A percentile compares a stretch with the other conserved stretches of the same genome.
These are phyloP conservation scores for Amauroascus niger DNA, from an alignment of 2,329 filamentous ascomycete species.

Conservation along the genomic window DNA sequence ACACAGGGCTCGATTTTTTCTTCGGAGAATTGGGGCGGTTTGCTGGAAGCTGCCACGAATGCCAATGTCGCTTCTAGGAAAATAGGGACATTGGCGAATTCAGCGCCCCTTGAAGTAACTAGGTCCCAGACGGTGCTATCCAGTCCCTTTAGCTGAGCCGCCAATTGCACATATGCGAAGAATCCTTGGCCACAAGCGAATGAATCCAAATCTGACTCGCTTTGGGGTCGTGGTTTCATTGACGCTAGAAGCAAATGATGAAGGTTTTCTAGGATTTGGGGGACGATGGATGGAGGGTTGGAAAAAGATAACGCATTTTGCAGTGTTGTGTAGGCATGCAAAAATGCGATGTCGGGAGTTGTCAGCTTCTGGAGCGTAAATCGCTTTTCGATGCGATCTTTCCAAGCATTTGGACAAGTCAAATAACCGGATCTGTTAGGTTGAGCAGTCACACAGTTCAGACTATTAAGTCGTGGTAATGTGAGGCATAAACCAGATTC, in stretches of 20 bases:
- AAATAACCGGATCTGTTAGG: constrained; percentile 33
- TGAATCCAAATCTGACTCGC: constrained; percentile 54
- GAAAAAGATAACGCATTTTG: constrained; percentile 50
- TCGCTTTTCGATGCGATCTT: constrained; percentile 59
- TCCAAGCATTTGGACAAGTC: constrained; percentile 47
- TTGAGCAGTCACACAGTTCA: constrained; percentile 44
- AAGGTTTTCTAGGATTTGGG: constrained; percentile 56
- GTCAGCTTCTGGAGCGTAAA: constrained; percentile 44
- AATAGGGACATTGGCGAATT: constrained; percentile 55
- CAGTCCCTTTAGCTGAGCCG: constrained; percentile 47
- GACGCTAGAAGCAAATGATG: constrained; percentile 57
- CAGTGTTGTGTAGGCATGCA: constrained; percentile 57
- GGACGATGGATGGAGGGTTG: constrained; percentile 53
- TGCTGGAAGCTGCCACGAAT: constrained; percentile 34
- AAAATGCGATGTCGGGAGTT: constrained; percentile 55
- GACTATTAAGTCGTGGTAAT: constrained; percentile 50
- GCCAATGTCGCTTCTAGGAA: constrained; percentile 55
- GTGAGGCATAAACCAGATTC: constrained; percentile 61
- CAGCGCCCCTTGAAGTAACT: constrained; percentile 55
- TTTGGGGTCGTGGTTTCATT: constrained; percentile 50
- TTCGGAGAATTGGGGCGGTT: constrained; percentile 36
- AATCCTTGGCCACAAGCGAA: constrained; percentile 70
- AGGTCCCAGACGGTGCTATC: constrained; percentile 55
- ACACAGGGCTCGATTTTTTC: constrained; percentile 53
- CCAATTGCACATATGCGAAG: constrained; percentile 59